These are phyloP conservation scores for Penicillium crystallinum DNA, from an alignment of 495 filamentous ascomycete genomes.

Conservation along the genomic window DNA sequence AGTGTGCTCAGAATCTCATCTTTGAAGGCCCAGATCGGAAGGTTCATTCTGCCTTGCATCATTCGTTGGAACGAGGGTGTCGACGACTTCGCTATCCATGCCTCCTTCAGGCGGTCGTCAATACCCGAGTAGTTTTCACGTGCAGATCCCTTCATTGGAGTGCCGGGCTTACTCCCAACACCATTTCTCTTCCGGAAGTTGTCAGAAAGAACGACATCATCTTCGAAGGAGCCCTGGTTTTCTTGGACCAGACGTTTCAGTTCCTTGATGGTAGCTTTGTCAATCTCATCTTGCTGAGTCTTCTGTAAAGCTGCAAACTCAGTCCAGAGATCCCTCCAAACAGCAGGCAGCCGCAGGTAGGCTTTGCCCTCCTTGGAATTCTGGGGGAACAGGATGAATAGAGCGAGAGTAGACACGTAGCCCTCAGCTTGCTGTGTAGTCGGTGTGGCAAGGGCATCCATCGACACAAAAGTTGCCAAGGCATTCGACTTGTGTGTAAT, in stretches of 20 bases:
- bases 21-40: constrained; percentile 87
- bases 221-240: constrained; percentile 46
- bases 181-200: constrained; percentile 62
- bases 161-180: constrained; percentile 40
- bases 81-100: constrained; percentile 67
- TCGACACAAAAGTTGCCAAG: constrained; percentile 55
- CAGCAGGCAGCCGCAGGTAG: constrained; percentile 66
- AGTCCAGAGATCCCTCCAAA: constrained; percentile 81
- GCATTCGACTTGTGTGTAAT: constrained; percentile 40
- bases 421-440: constrained; percentile 76
- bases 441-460: constrained; percentile 70
- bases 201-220: constrained; percentile 68
- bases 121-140: constrained; percentile 37
- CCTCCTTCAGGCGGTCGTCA: constrained; percentile 49
- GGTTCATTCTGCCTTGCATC: constrained; percentile 54
- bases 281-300: constrained; percentile 58
- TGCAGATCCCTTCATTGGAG: constrained; percentile 30
- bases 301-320: constrained; percentile 70
- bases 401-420: constrained; percentile 72
- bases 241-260: constrained; percentile 46
- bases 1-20: constrained; percentile 68
- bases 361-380: constrained; percentile 82
- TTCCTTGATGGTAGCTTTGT: constrained; percentile 54
- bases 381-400: constrained; percentile 73
- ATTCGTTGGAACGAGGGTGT: constrained; percentile 50